Evolutionary conservation across 768 basidiomycete species (phyloP).

Genomic region (Pleurotus djamor): DNA sequence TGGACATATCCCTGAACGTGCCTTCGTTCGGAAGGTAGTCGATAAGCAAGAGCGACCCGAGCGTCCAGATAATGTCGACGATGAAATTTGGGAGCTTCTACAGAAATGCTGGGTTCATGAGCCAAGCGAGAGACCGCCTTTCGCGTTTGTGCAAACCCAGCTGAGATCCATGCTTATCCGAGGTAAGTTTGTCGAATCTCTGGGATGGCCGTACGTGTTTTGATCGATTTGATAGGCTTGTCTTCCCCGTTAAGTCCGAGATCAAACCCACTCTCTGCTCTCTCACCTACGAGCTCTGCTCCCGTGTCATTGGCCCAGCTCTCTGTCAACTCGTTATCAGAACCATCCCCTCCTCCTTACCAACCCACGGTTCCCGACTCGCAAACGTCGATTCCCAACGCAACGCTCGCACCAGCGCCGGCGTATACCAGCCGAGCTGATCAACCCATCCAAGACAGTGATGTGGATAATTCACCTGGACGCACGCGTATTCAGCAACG

Average conservation of each 20-base stretch:
- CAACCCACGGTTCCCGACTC: neutral
- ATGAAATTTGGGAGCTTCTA: slow-evolving; percentile 17
- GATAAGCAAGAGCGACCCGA: slow-evolving; percentile 17
- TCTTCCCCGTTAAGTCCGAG: neutral
- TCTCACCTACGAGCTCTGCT: neutral
- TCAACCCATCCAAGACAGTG: too few relatives aligned
- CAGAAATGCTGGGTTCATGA: slow-evolving; percentile 19
- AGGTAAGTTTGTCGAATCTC: neutral
- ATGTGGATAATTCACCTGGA: too few relatives aligned
- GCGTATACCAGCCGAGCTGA: too few relatives aligned
- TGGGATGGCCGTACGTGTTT: too few relatives aligned
- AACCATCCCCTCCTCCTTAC: neutral
- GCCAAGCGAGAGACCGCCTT: slow-evolving; percentile 17
- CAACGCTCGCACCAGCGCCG: too few relatives aligned
- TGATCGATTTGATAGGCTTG: too few relatives aligned
- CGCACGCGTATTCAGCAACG: too few relatives aligned
- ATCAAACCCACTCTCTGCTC: neutral
- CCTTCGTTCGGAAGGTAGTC: slow-evolving; percentile 12
- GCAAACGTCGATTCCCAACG: too few relatives aligned
- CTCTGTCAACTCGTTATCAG: neutral
- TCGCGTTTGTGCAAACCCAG: slow-evolving; percentile 2
- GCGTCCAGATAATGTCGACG: slow-evolving; percentile 15
- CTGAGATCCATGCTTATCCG: neutral
- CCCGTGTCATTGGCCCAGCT: neutral
- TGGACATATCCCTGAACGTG: slow-evolving; percentile 11